phyloP scores from a whole-genome alignment of 768 basidiomycete species.

The Phylloporus sp. region DNA sequence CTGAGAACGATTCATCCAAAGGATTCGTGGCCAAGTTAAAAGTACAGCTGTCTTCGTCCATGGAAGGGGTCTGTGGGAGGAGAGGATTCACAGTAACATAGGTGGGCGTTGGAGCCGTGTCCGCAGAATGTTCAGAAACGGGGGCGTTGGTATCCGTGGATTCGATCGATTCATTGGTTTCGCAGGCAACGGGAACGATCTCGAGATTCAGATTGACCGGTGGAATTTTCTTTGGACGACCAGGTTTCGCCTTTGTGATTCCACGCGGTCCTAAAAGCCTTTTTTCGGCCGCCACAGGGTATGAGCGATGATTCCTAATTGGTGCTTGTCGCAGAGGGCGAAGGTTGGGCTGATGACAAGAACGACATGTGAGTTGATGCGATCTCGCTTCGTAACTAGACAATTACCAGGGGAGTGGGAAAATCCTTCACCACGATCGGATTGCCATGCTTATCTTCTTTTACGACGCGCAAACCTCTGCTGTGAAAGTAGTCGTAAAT shows the following conservation, averaged over 20 bases:
- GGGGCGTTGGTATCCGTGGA: slow-evolving; percentile 1
- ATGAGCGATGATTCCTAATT: slow-evolving; percentile 13
- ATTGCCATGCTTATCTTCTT: slow-evolving; percentile 58
- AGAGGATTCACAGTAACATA: slow-evolving; percentile 29
- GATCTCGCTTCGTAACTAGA: slow-evolving; percentile 5
- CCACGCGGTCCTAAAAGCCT: slow-evolving; percentile 24
- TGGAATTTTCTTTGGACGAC: slow-evolving; percentile 26
- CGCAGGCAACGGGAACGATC: slow-evolving; percentile 2
- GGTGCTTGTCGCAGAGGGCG: slow-evolving; percentile 28
- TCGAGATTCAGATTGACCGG: slow-evolving; percentile 6
- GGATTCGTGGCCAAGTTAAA: slow-evolving; percentile 20
- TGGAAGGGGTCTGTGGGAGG: slow-evolving; percentile 3
- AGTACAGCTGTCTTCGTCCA: slow-evolving; percentile 1
- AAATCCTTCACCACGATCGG: slow-evolving; percentile 29
- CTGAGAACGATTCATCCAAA: slow-evolving; percentile 25
- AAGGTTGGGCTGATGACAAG: slow-evolving; percentile 29
- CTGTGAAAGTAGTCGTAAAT: slow-evolving; percentile 78
- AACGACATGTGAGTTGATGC: slow-evolving; percentile 8
- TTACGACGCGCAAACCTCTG: slow-evolving; percentile 55
- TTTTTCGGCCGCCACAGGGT: slow-evolving; percentile 11
- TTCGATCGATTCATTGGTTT: slow-evolving; percentile 10
- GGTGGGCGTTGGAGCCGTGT: not conserved
- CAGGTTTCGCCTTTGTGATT: slow-evolving; percentile 29
- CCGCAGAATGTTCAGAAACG: slow-evolving; percentile 10
- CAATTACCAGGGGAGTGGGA: slow-evolving; percentile 20